A percentile compares a stretch with the other conserved stretches of the same genome.
Evolutionary conservation across 129 eudicot species (phyloP).

Genomic region (Daucus carota): DH1_v3.0 NC_030382.2:10966001-10966500

Average conservation of each 20-base stretch:
- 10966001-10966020: neutral
- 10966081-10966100: neutral
- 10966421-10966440: slow-evolving; percentile 12
- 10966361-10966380: slow-evolving; percentile 14
- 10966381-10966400: slow-evolving; percentile 17
- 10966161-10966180: slow-evolving; percentile 3
- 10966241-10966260: slow-evolving; percentile 28
- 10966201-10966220: slow-evolving; percentile 13
- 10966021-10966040: slow-evolving; percentile 2
- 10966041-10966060: neutral
- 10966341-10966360: slow-evolving; percentile 17
- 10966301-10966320: slow-evolving; percentile 9
- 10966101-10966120: neutral
- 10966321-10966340: slow-evolving; percentile 20
- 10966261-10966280: slow-evolving; percentile 25
- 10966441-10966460: slow-evolving; percentile 38
- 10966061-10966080: slow-evolving; percentile 1
- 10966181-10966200: slow-evolving; percentile 27
- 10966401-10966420: slow-evolving; percentile 11
- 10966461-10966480: slow-evolving; percentile 22
- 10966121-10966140: neutral
- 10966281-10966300: slow-evolving; percentile 12
- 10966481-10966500: neutral
- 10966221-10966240: neutral
- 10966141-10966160: neutral